Evolutionary conservation across 139 green algal genomes (phyloP), one percentile per base, ranked within the genome.

Genomic region (Edaphochlamys debaryana): DNA sequence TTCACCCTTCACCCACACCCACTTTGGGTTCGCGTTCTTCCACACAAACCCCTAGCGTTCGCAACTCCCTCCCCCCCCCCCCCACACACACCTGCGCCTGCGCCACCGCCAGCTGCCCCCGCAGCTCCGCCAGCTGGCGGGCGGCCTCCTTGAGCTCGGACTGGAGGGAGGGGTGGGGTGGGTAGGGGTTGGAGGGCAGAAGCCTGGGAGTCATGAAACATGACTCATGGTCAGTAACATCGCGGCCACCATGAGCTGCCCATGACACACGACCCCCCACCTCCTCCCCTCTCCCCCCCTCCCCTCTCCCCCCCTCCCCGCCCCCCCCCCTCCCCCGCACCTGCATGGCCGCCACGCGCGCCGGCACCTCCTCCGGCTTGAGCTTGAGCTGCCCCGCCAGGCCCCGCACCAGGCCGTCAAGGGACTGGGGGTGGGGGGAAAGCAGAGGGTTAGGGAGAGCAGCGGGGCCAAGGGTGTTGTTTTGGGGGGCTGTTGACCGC

Each of bases 91-190:
- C 87, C 87, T 84, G 37, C 15, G 89, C 68, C 88, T 98, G 96
- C 23, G 92, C 90, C 48, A 95, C 80, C 50, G 96, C 95, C 37
- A 98, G 88, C 85, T 95, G 82, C 19, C 75, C 88, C 70, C 89
- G 87, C 7, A 96, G 81, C 29, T 88, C 88, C 60, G 87, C 87
- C 36, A 96, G 69, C 90, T 96, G 89, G 86, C 95, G 97, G 68
- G 72, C 70, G 0, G 88, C 62, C 0, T 85, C 72, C 68, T 87
- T 90, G 19, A 96, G 72, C 56, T 98, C 94, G n/a, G 95, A 77
- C 87, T 93, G 60, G 15, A 17, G 58, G 22, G 41, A 17, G n/a
- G 19, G 70, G 17, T 3, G 70, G 3, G 50, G 71, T 11, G 48
- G 83, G n/a, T n/a, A n/a, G n/a, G n/a, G n/a, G n/a, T n/a, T n/a